A percentile compares a stretch with the other conserved stretches of the same genome.
Evolutionary conservation across 495 filamentous ascomycete genomes (phyloP).

Genomic region (Aspergillus conjunctus): DNA sequence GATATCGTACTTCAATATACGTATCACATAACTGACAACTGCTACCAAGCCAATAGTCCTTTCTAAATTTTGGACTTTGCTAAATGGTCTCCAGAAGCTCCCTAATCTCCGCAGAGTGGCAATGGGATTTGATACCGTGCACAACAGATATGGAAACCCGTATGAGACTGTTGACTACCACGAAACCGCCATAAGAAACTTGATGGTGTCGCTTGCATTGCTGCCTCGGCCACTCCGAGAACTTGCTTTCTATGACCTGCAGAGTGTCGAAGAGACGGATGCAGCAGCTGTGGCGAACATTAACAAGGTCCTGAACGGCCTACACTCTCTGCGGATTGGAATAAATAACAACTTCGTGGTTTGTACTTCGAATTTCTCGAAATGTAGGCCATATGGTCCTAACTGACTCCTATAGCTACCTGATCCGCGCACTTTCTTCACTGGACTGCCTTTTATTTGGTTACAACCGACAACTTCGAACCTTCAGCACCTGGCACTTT

Average conservation of each 20-base stretch:
- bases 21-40: not conserved
- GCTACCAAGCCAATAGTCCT: not conserved
- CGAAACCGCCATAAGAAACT: conserved; percentile 13
- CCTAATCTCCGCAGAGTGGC: conserved; percentile 18
- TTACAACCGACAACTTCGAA: conserved; percentile 23
- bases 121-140: conserved; percentile 23
- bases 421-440: conserved; percentile 17
- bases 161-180: conserved; percentile 14
- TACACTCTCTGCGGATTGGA: conserved; percentile 24
- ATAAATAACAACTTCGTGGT: conserved; percentile 11
- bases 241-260: conserved; percentile 22
- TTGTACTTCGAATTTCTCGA: not conserved
- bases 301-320: conserved; percentile 7
- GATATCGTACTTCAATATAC: not conserved
- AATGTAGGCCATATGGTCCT: conserved; percentile 7
- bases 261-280: conserved; percentile 16
- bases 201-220: conserved; percentile 10
- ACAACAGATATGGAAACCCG: not conserved
- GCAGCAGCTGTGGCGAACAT: conserved; percentile 6
- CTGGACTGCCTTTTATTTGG: conserved; percentile 21
- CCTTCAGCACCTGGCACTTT: conserved; percentile 27
- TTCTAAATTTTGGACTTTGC: not conserved
- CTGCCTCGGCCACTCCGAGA: conserved; percentile 18
- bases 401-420: not conserved
- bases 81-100: conserved; percentile 9